phyloP scores from a whole-genome alignment of 768 basidiomycete genomes.

The Termitomyces sp. region DNA sequence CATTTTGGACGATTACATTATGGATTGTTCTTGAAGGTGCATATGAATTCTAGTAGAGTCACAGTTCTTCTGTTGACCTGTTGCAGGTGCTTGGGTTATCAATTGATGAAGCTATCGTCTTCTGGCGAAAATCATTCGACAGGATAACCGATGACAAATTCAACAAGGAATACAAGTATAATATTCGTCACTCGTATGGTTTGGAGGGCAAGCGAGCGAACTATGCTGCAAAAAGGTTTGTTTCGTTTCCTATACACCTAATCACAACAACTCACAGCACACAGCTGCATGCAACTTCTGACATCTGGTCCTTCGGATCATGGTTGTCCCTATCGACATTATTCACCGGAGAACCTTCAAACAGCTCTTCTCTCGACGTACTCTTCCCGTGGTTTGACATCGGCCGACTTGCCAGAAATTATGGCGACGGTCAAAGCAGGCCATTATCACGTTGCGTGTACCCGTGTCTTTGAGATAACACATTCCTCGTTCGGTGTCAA shows the following conservation, averaged over 20 bases:
- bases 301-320: slow-evolving; percentile 55
- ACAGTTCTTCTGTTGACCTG: not conserved
- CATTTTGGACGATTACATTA: slow-evolving; percentile 91
- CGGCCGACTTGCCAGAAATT: slow-evolving; percentile 77
- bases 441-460: slow-evolving; percentile 96
- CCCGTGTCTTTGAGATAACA: slow-evolving; percentile 93
- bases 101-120: slow-evolving; percentile 88
- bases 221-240: slow-evolving; percentile 86
- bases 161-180: slow-evolving; percentile 97
- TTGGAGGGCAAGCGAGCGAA: slow-evolving; percentile 93
- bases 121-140: slow-evolving; percentile 89
- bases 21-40: slow-evolving; percentile 91
- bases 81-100: slow-evolving; percentile 84
- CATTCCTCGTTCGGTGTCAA: slow-evolving; percentile 68
- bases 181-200: slow-evolving; percentile 93
- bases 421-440: slow-evolving; percentile 70
- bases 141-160: slow-evolving; percentile 89
- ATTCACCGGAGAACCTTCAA: slow-evolving; percentile 77
- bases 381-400: slow-evolving; percentile 58
- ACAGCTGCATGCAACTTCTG: slow-evolving; percentile 88
- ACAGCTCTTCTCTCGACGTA: slow-evolving; percentile 70
- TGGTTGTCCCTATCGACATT: slow-evolving; percentile 94
- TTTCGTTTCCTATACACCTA: not conserved
- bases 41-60: not conserved
- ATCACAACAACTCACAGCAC: not conserved